phyloP scores from a whole-genome alignment of 2,329 filamentous ascomycete species.

The Mycosphaerella sp. region DNA sequence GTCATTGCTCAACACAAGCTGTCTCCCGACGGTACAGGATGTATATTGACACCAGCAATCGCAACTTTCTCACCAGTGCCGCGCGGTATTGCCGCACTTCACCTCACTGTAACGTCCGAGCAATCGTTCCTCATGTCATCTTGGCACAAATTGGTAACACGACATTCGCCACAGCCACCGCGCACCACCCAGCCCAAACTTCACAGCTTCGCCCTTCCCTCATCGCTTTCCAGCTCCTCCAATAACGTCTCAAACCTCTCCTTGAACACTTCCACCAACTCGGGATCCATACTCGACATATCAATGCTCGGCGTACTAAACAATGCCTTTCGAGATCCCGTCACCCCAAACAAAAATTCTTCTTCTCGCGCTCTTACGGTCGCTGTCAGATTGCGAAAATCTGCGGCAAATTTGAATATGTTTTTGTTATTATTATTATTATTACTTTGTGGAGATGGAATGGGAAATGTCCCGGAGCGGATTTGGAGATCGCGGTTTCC shows the following conservation, averaged over 20 bases:
- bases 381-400: conserved; percentile 35
- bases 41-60: too few relatives aligned
- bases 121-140: too few relatives aligned
- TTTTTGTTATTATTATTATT: too few relatives aligned
- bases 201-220: conserved; percentile 7
- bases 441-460: too few relatives aligned
- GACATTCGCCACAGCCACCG: too few relatives aligned
- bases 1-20: not conserved
- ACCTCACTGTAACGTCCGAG: too few relatives aligned
- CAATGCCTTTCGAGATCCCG: conserved; percentile 35
- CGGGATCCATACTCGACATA: conserved; percentile 29
- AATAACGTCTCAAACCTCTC: conserved; percentile 22
- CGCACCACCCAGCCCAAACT: not conserved
- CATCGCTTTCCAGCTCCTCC: conserved; percentile 17
- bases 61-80: too few relatives aligned
- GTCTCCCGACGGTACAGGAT: too few relatives aligned
- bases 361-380: conserved; percentile 41
- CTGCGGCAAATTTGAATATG: conserved; percentile 30
- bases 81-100: too few relatives aligned
- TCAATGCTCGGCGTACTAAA: conserved; percentile 36
- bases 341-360: conserved; percentile 43
- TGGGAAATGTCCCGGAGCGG: conserved; percentile 9
- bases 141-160: not conserved
- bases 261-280: conserved; percentile 26
- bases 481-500: conserved; percentile 36